phyloP scores from a whole-genome alignment of 371 early-diverging fungal species.

The Apophysomyces elegans region DNA sequence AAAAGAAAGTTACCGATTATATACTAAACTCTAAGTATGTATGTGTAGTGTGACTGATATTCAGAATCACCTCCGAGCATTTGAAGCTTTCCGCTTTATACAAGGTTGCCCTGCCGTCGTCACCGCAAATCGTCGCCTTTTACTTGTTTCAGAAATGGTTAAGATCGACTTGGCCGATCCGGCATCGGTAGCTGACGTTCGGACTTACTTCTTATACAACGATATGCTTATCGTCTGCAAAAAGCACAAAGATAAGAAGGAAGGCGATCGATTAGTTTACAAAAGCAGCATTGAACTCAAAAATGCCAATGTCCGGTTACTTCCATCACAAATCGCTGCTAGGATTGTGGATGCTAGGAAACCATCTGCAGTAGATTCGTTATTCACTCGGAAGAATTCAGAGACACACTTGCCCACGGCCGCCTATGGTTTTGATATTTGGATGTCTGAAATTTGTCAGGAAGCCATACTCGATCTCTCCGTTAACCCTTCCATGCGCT shows the following conservation, averaged over 20 bases:
- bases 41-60: constrained; percentile 22
- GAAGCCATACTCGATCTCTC: not conserved
- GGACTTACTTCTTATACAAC: constrained; percentile 37
- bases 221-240: not conserved
- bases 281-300: not conserved
- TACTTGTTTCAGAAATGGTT: constrained; percentile 26
- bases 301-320: not conserved
- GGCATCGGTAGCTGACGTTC: constrained; percentile 20
- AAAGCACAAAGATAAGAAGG: constrained; percentile 1
- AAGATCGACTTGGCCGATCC: constrained; percentile 32
- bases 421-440: constrained; percentile 4
- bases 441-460: not conserved
- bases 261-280: not conserved
- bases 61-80: constrained; percentile 20
- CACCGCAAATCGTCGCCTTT: constrained; percentile 26
- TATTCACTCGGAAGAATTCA: not conserved
- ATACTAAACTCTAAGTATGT: not conserved
- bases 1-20: not conserved
- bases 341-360: not conserved
- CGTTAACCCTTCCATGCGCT: too few species aligned
- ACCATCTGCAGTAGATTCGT: not conserved
- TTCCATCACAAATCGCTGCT: not conserved
- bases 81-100: constrained; percentile 25
- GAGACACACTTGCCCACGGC: not conserved
- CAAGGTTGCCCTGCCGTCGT: constrained; percentile 27